phyloP scores from a whole-genome alignment of 106 monocot species.

The Chionographis japonica region DNA sequence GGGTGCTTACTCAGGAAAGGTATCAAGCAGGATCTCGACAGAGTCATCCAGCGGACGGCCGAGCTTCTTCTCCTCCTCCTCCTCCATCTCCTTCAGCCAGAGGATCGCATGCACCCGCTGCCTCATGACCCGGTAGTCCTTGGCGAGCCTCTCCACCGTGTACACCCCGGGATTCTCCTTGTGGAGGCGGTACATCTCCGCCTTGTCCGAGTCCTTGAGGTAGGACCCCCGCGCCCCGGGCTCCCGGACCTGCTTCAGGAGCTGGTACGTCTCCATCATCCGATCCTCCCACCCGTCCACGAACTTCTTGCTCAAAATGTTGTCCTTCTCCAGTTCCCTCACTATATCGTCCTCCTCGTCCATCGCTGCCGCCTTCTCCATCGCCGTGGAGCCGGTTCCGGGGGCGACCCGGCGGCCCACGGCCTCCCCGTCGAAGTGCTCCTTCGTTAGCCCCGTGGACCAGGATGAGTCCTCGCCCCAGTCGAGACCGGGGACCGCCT shows the following conservation, averaged over 20 bases:
- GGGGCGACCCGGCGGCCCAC: constrained; percentile 33
- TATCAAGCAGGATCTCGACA: constrained; percentile 78
- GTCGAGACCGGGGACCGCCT: constrained; percentile 22
- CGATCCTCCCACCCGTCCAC: constrained; percentile 68
- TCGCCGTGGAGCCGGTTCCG: not conserved
- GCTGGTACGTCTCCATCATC: constrained; percentile 53
- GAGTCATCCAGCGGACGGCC: constrained; percentile 78
- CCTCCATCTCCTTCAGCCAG: constrained; percentile 96
- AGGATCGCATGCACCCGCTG: constrained; percentile 90
- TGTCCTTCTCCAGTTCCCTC: constrained; percentile 36
- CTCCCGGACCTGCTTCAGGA: constrained; percentile 92
- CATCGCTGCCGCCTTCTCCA: constrained; percentile 19
- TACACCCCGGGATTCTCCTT: constrained; percentile 75
- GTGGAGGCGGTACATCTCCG: constrained; percentile 88
- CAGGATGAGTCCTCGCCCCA: constrained; percentile 75
- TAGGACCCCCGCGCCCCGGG: constrained; percentile 73
- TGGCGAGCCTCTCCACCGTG: constrained; percentile 75
- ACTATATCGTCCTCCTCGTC: constrained; percentile 54
- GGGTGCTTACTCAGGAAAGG: constrained; percentile 73
- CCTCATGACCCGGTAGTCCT: constrained; percentile 82
- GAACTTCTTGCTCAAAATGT: constrained; percentile 35
- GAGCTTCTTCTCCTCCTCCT: constrained; percentile 87
- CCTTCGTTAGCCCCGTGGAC: constrained; percentile 77
- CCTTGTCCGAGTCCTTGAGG: constrained; percentile 90
- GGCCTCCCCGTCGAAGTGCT: constrained; percentile 73